These are phyloP conservation scores for Exidia glandulosa DNA, from an alignment of 768 basidiomycete genomes.

Conservation along the genomic window DNA sequence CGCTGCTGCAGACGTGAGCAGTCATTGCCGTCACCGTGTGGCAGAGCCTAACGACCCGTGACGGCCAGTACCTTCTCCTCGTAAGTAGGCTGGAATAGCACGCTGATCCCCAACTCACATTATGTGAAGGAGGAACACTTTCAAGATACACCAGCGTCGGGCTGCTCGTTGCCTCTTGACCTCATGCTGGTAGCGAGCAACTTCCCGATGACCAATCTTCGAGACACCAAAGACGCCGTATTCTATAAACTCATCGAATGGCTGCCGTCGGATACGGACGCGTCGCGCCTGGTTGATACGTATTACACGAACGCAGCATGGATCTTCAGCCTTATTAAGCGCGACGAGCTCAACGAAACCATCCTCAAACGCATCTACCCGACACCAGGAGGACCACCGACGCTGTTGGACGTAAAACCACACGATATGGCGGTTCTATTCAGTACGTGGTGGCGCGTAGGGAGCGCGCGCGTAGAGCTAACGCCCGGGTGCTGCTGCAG, in stretches of 20 bases:
- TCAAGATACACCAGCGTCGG: no score
- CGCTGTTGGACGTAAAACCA: not conserved
- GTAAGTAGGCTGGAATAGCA: no score
- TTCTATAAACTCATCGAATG: constrained; percentile 16
- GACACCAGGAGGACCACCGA: not conserved
- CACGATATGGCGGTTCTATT: constrained; percentile 45
- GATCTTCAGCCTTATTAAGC: not conserved
- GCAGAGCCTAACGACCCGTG: not conserved
- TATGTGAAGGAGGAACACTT: no score
- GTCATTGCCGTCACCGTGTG: not conserved
- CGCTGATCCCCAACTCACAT: no score
- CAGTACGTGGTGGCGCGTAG: constrained; percentile 10
- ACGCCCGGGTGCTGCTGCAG: constrained; percentile 21
- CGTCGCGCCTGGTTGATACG: not conserved
- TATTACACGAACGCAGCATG: not conserved
- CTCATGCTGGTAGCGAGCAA: not conserved
- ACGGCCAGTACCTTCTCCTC: not conserved
- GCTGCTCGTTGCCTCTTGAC: not conserved
- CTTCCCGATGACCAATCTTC: not conserved
- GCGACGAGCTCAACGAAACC: constrained; percentile 12
- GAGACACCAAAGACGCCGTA: constrained; percentile 13
- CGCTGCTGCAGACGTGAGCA: not conserved
- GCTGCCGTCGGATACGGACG: not conserved
- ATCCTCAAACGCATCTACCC: constrained; percentile 34
- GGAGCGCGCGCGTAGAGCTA: not conserved